Evolutionary conservation across 805 yeast genomes (phyloP).

Genomic region (Wickerhamomyces chaumierensis): DNA sequence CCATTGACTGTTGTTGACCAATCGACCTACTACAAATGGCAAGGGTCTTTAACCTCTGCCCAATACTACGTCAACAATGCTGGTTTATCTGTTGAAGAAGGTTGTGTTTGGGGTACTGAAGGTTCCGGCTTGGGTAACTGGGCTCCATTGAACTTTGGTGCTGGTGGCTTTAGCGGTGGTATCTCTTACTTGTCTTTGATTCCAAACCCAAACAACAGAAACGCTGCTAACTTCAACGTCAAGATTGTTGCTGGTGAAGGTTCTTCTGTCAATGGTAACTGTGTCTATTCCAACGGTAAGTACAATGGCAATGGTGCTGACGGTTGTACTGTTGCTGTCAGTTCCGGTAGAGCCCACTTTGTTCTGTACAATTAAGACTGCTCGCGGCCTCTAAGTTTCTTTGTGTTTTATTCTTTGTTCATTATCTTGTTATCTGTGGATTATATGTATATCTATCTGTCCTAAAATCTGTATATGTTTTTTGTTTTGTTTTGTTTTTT

Average conservation of each 20-base stretch:
- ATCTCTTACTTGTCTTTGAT: slow-evolving; percentile 78
- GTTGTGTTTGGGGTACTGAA: slow-evolving; percentile 85
- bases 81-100: slow-evolving; percentile 81
- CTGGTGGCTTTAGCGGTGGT: slow-evolving; percentile 54
- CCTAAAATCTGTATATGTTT: too few relatives aligned
- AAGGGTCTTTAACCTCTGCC: slow-evolving; percentile 74
- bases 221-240: slow-evolving; percentile 61
- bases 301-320: slow-evolving; percentile 62
- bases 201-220: slow-evolving; percentile 85
- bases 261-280: slow-evolving; percentile 55
- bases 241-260: slow-evolving; percentile 66
- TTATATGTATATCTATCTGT: too few relatives aligned
- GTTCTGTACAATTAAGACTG: slow-evolving; percentile 50
- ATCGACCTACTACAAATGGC: slow-evolving; percentile 71
- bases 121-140: slow-evolving; percentile 89
- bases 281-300: slow-evolving; percentile 69
- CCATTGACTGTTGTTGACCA: slow-evolving; percentile 75
- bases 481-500: too few relatives aligned
- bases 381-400: too few relatives aligned
- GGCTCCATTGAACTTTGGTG: slow-evolving; percentile 95
- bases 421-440: too few relatives aligned
- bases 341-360: slow-evolving; percentile 72
- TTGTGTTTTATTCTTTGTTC: too few relatives aligned
- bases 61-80: slow-evolving; percentile 97
- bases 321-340: slow-evolving; percentile 92